Percentiles rank a stretch among this genome's conserved stretches.
Conservation (phyloP, 2,329 filamentous ascomycete species). For the Acrodontium crateriforme region DNA sequence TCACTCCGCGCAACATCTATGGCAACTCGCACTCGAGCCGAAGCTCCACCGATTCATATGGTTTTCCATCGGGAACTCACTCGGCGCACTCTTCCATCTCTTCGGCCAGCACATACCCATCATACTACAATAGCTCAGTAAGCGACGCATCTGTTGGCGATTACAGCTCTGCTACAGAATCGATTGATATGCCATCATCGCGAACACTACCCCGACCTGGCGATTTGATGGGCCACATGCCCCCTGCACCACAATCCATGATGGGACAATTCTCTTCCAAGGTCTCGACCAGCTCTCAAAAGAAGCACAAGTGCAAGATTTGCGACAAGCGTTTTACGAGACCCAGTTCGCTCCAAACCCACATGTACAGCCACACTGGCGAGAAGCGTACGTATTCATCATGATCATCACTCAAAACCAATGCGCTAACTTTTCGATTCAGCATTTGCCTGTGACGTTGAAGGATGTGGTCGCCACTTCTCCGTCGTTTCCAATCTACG, state of each 20-base stretch:
- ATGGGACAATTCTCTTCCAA: conserved; percentile 98
- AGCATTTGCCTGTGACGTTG: conserved; percentile 91
- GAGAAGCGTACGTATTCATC: conserved; percentile 70
- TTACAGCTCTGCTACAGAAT: conserved; percentile 83
- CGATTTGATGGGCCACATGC: conserved; percentile 45
- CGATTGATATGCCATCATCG: conserved; percentile 63
- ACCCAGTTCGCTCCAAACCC: conserved; percentile 85
- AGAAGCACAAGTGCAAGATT: conserved; percentile 99
- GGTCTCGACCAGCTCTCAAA: conserved; percentile 86
- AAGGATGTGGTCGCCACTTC: conserved; percentile 89
- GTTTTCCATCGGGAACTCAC: conserved; percentile 74
- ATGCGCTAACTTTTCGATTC: conserved; percentile 10
- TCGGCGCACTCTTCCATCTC: conserved; percentile 86
- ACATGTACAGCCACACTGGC: conserved; percentile 97
- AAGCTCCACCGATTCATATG: conserved; percentile 73
- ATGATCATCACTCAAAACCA: conserved; percentile 4
- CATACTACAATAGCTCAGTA: conserved; percentile 74
- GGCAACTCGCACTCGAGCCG: conserved; percentile 49
- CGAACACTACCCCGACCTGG: conserved; percentile 73
- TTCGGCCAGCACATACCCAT: conserved; percentile 61
- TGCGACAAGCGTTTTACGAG: conserved; percentile 96
- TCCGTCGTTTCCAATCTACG: conserved; percentile 94
- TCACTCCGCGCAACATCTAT: conserved; percentile 80
- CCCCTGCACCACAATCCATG: conserved; percentile 85
- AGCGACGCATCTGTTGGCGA: conserved; percentile 73